Percentiles rank a stretch among this genome's conserved stretches.
phyloP scores from a whole-genome alignment of 306 rosid genomes.

The Spatholobus suberectus region DNA sequence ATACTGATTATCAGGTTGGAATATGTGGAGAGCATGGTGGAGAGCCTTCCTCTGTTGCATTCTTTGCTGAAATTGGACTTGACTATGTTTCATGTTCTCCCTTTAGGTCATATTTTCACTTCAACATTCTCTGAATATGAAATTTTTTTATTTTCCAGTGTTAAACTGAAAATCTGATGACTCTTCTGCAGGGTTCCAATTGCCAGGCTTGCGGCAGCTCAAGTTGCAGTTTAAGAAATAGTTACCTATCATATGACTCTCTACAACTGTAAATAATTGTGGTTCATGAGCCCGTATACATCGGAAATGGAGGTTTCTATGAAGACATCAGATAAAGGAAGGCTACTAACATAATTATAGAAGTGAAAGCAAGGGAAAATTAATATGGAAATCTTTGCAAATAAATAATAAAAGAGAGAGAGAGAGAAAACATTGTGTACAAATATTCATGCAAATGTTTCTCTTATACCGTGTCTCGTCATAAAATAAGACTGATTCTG shows the following conservation, averaged over 20 bases:
- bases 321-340: background rate
- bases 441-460: slow-evolving; percentile 20
- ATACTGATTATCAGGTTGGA: slow-evolving; percentile 72
- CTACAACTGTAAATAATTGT: slow-evolving; percentile 39
- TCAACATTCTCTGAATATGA: slow-evolving; percentile 8
- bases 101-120: slow-evolving; percentile 61
- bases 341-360: slow-evolving; percentile 37
- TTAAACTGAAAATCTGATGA: slow-evolving; percentile 27
- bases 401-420: background rate
- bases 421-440: slow-evolving; percentile 36
- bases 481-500: slow-evolving; percentile 26
- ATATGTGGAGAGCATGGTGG: slow-evolving; percentile 99
- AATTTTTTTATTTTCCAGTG: background rate
- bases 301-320: slow-evolving; percentile 28
- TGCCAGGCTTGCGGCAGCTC: slow-evolving; percentile 99
- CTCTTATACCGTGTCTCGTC: slow-evolving; percentile 20
- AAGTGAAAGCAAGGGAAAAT: slow-evolving; percentile 20
- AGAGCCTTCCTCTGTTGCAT: slow-evolving; percentile 95
- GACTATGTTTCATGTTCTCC: slow-evolving; percentile 99
- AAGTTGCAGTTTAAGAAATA: slow-evolving; percentile 59
- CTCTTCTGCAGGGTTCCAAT: slow-evolving; percentile 80
- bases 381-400: slow-evolving; percentile 11
- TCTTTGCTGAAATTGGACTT: slow-evolving; percentile 90
- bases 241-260: slow-evolving; percentile 20
- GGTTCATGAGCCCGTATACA: slow-evolving; percentile 23